Base-by-base conservation (phyloP, 345 rosid genomes). In the Ricinus communis region DNA sequence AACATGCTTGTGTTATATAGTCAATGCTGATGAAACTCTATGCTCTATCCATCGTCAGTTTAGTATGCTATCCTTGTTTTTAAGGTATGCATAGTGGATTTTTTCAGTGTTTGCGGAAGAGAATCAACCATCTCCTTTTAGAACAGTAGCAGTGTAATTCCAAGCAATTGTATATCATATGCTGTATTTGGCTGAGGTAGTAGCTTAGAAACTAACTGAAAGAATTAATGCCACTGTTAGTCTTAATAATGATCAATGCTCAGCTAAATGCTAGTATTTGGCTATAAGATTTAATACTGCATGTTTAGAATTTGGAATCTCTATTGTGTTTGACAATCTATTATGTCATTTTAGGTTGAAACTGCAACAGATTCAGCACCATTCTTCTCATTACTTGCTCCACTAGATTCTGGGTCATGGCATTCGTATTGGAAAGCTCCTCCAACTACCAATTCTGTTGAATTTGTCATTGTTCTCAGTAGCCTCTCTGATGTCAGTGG, bases 381-480 rank as follows among this genome's bases (percentile, higher is more conserved):
- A 56, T 73, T 81, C 67, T 73, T 90, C 65, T 89, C 98, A 31
- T 77, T 95, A 65, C 97, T 90, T 74, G 76, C 92, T 79, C 98
- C 99, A 21, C 40, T 88, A 60, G 66, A 74, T 72, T 82, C 80
- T 68, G 87, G 90, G 68, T 80, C 90, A 57, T 50, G 47, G 28
- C 79, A 82, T 21, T 87, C 87, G 27, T 88, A 87, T 80, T 92
- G 99, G 99, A 90, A 86, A 82, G 98, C 97, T 80, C 93, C 99
- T 68, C 71, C 96, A 25, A 78, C 76, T 80, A 66, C 80, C 70
- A 59, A 81, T 43, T 79, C 82, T 78, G 83, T 80, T 74, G 97
- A 95, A 77, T 82, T 93, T 79, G 89, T 65, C 77, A 79, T 87
- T 76, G 88, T 81, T 72, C 96, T 95, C 46, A 78, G 88, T 70